Evolutionary conservation across 2,329 filamentous ascomycete species (phyloP), one percentile per base, ranked within the genome.

Genomic region (Pseudogymnoascus sp.): DNA sequence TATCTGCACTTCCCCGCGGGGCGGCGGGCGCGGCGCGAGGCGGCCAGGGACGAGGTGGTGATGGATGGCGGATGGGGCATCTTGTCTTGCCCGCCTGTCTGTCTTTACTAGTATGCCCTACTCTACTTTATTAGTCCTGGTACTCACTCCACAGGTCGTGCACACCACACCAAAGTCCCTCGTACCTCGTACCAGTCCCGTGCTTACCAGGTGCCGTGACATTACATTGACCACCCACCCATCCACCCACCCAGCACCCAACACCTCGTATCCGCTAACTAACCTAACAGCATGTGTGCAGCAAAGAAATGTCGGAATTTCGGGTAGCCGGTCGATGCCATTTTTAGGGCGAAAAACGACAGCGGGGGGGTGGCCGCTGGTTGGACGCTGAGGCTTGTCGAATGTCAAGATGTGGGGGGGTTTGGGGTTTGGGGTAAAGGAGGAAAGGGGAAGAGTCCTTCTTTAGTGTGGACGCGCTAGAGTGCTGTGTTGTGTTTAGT

Each of bases 11-110:
- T 50, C 44, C 12, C 44, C 44, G 44, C 23, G 44, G 21, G 44
- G 44, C 44, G 44, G 21, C 44, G 44, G 44, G 44, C 44, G 44
- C 44, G 44, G 44, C 44, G 44, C 44, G 44, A 50, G 44, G 44
- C 44, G 44, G 44, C 44, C 12, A 28, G 44, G 44, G 21, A 28
- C 12, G 21, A 50, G 2, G 6, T 2, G 44, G 21, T 28, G 44
- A 28, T 28, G 42, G 44, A 28, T 28, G 42, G 4, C 1, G 10
- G 16, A 10, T 14, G 42, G 42, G 18, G 16, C 10, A 8, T 2
- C 21, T 37, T 37, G 35, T 37, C 35, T n/a, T 37, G 12, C 35
- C n/a, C 7, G 37, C n/a, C 37, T 31, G 28, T 7, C 3, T 40
- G 38, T 40, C 38, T 18, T 5, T 40, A n/a, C n/a, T n/a, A n/a